Conservation (phyloP, 1,139 yeast genomes). For the Nakaseomyces nivariensis region DNA sequence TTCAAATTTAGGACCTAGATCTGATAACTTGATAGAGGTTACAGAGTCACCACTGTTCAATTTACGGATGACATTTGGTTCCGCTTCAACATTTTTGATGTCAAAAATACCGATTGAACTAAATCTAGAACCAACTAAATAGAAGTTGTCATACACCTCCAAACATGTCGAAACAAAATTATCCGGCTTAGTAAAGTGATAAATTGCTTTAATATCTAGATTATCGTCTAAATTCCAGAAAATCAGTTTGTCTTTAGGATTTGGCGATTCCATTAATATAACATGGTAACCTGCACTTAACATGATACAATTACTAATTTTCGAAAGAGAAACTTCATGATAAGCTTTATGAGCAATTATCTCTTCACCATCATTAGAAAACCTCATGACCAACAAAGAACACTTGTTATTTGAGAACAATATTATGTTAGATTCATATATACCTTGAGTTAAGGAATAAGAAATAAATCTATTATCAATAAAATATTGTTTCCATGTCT, state of each 20-base stretch:
- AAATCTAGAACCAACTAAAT: constrained; percentile 63
- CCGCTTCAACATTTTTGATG: constrained; percentile 23
- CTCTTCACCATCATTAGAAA: constrained; percentile 27
- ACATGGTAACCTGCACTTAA: constrained; percentile 28
- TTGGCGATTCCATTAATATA: constrained; percentile 55
- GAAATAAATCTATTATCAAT: constrained; percentile 34
- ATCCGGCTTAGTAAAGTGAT: constrained; percentile 31
- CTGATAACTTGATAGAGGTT: constrained; percentile 42
- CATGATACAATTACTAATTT: constrained; percentile 45
- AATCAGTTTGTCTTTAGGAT: constrained; percentile 43
- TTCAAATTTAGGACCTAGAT: constrained; percentile 10
- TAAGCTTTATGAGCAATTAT: constrained; percentile 10
- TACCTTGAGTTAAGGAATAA: constrained; percentile 44
- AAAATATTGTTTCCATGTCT: constrained; percentile 30
- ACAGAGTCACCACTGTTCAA: constrained; percentile 67
- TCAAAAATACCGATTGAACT: constrained; percentile 55
- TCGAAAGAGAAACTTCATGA: constrained; percentile 30
- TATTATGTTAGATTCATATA: constrained; percentile 34
- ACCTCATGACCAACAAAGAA: constrained; percentile 38
- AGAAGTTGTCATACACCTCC: constrained; percentile 34
- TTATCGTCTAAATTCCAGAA: constrained; percentile 27
- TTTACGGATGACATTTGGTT: constrained; percentile 35
- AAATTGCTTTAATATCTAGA: constrained; percentile 18
- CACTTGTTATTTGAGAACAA: constrained; percentile 48
- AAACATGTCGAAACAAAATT: constrained; percentile 54